Evolutionary conservation across 306 rosid genomes (phyloP).

Genomic region (Prunus mira): DNA sequence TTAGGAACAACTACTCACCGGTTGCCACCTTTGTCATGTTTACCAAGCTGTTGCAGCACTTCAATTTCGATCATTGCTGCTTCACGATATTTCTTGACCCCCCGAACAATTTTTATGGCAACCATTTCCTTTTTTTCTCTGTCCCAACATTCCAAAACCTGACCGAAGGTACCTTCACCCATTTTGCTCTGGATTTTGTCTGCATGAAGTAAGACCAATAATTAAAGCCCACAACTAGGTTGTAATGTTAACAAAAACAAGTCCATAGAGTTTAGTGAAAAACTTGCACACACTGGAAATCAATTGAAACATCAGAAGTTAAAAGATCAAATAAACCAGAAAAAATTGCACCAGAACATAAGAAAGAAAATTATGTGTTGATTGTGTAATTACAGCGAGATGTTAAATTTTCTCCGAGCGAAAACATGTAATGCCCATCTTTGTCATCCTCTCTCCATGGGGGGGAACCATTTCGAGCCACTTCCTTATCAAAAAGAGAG

Average conservation of each 20-base stretch:
- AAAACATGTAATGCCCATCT: slow-evolving; percentile 99
- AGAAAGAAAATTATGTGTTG: not conserved
- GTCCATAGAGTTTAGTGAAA: not conserved
- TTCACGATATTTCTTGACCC: slow-evolving; percentile 81
- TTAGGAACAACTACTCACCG: slow-evolving; percentile 51
- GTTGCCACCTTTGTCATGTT: slow-evolving; percentile 85
- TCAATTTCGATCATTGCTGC: slow-evolving; percentile 99
- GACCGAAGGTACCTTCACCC: slow-evolving; percentile 99
- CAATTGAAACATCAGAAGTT: not conserved
- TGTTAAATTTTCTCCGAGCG: slow-evolving; percentile 95
- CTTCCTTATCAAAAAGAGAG: slow-evolving; percentile 69
- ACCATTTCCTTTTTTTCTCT: slow-evolving; percentile 88
- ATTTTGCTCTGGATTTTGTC: slow-evolving; percentile 85
- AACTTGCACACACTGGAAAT: not conserved
- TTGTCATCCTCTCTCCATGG: slow-evolving; percentile 99
- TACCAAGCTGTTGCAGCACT: slow-evolving; percentile 83
- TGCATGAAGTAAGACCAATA: slow-evolving; percentile 23
- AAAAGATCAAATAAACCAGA: not conserved
- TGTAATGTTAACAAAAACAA: not conserved
- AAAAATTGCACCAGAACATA: not conserved
- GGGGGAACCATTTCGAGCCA: slow-evolving; percentile 93
- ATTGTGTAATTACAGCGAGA: slow-evolving; percentile 88
- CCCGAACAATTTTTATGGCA: slow-evolving; percentile 89
- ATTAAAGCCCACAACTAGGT: not conserved
- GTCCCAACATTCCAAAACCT: slow-evolving; percentile 98